Percentiles rank a stretch among this genome's conserved stretches.
phyloP scores from a whole-genome alignment of 1,284 basidiomycete genomes.

The Naganishia liquefaciens region DNA sequence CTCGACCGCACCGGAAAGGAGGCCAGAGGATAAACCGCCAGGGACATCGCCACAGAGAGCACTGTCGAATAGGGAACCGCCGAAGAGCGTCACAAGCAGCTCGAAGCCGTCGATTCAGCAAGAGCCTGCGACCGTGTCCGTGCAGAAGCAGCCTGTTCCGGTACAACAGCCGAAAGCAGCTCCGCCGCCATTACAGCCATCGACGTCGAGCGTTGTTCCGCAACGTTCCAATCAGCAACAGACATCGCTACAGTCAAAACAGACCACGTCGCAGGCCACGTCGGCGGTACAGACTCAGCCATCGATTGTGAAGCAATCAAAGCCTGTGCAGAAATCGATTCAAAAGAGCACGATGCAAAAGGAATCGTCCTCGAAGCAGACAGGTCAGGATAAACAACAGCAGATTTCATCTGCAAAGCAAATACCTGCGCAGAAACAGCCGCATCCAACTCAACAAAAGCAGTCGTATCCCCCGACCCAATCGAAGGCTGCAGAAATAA shows the following conservation, averaged over 20 bases:
- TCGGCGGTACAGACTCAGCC: too few species aligned
- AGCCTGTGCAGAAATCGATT: too few species aligned
- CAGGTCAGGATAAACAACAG: conserved; percentile 9
- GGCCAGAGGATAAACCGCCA: background rate
- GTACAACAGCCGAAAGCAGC: background rate
- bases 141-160: conserved; percentile 9
- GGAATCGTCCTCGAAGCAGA: too few species aligned
- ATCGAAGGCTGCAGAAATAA: too few species aligned
- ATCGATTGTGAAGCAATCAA: too few species aligned
- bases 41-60: background rate
- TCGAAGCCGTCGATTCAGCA: background rate
- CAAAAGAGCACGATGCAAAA: too few species aligned
- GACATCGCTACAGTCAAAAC: background rate
- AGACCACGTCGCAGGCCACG: too few species aligned
- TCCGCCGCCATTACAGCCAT: too few species aligned
- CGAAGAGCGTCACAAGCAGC: background rate
- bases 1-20: background rate
- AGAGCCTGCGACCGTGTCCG: background rate
- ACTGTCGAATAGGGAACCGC: background rate
- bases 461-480: too few species aligned
- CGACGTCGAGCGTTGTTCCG: too few species aligned
- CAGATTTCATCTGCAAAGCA: background rate
- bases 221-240: background rate
- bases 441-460: background rate
- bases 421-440: conserved; percentile 2